Percentiles rank a stretch among this genome's conserved stretches.
Conservation (phyloP, 1,139 yeast genomes). For the Taphrina flavorubra region DNA sequence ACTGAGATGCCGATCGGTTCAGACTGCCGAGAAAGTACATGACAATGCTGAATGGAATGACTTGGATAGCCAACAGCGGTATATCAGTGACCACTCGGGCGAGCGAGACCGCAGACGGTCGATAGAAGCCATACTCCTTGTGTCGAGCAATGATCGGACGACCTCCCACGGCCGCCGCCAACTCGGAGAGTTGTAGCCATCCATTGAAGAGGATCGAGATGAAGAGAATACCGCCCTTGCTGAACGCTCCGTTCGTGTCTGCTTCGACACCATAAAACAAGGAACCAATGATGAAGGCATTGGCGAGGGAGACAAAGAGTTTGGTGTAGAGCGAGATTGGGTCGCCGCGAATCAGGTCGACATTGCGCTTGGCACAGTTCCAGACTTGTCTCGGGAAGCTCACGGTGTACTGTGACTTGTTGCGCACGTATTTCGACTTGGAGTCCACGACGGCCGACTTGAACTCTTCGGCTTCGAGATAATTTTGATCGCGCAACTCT, state of each 20-base stretch:
- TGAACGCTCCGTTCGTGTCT: slow-evolving; percentile 62
- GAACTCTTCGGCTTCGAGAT: slow-evolving; percentile 33
- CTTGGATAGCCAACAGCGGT: slow-evolving; percentile 65
- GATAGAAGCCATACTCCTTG: slow-evolving; percentile 73
- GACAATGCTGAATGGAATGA: slow-evolving; percentile 66
- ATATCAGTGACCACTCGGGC: slow-evolving; percentile 73
- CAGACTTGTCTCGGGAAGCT: slow-evolving; percentile 52
- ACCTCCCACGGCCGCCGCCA: slow-evolving; percentile 70
- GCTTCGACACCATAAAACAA: slow-evolving; percentile 65
- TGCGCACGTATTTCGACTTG: slow-evolving; percentile 52
- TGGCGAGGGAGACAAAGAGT: slow-evolving; percentile 58
- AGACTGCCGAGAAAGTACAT: slow-evolving; percentile 72
- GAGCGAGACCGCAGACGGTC: slow-evolving; percentile 77
- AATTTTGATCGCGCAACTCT: slow-evolving; percentile 33
- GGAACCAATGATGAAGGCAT: slow-evolving; percentile 65
- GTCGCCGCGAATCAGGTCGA: slow-evolving; percentile 41
- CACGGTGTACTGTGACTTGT: slow-evolving; percentile 52
- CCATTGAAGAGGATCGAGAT: slow-evolving; percentile 80
- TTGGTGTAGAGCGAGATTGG: slow-evolving; percentile 30
- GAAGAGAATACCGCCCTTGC: slow-evolving; percentile 73
- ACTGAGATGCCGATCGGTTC: slow-evolving; percentile 69
- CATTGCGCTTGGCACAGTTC: slow-evolving; percentile 37
- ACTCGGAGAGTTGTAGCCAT: slow-evolving; percentile 76
- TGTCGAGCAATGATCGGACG: slow-evolving; percentile 83
- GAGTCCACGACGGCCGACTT: slow-evolving; percentile 50